Base-by-base conservation (phyloP, 768 basidiomycete species). In the Hirschioporus abietinus region DNA sequence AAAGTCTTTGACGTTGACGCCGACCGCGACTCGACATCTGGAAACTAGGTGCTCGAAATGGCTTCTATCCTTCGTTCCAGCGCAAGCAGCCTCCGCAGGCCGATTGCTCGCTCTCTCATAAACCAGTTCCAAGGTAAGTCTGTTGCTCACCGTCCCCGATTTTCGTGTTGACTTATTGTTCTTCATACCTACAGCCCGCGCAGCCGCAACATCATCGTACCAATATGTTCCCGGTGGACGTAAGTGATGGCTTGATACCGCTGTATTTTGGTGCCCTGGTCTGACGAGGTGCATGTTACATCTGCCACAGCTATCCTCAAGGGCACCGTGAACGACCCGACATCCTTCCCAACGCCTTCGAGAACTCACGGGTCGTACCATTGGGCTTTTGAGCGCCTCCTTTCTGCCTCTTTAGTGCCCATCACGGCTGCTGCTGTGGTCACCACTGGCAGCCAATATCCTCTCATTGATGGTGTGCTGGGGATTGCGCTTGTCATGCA, bases 271-370 rank as follows among this genome's bases (percentile, higher is more conserved):
- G 35, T 35, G 35, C 35, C 26, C n/a, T 65, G 15, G 34, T 18
- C 35, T 25, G 63, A 23, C 36, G 67, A 58, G 63, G 18, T 5
- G 18, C 30, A 30, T 30, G 30, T 42, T 27, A 25, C 1, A 27
- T 63, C 7, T 64, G 20, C 12, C 34, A 58, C 69, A 93, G 95
- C 95, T 67, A 85, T 97, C 73, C 86, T 90, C 79, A 86, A 87
- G 75, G 97, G 96, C 63, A 92, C 93, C 34, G 95, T 95, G 68
- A 99, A 99, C 79, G 97, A 99, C 76, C 92, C 96, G 1, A 95
- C 92, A 1, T 80, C 88, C 9, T 98, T 96, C 81, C 96, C 96
- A 24, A 76, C 88, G 5, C 86, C 95, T 5, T 90, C 86, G 67
- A 89, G 85, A 74, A 77, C 86, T 0, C 92, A 96, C 72, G 96